These are phyloP conservation scores for Russula sp. DNA, from an alignment of 768 basidiomycete genomes.

Conservation along the genomic window DNA sequence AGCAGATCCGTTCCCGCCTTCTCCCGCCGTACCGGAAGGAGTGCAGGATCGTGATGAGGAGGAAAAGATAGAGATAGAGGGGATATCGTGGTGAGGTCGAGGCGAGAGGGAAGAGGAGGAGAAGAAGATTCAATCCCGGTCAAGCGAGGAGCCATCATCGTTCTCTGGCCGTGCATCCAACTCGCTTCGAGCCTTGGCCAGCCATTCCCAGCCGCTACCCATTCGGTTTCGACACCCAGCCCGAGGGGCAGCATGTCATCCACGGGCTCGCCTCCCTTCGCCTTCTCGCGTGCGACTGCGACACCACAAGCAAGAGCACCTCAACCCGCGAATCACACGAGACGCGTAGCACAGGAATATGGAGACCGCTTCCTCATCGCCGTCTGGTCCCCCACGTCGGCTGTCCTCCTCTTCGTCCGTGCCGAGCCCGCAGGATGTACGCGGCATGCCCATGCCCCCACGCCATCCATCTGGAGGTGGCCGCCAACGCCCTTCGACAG, in stretches of 20 bases:
- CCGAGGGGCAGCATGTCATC: slow-evolving; percentile 45
- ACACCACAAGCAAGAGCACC: slow-evolving; percentile 38
- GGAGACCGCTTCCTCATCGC: slow-evolving; percentile 35
- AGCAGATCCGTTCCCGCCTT: slow-evolving; percentile 73
- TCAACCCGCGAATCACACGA: slow-evolving; percentile 41
- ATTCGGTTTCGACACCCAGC: slow-evolving; percentile 57
- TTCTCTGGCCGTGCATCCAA: slow-evolving; percentile 51
- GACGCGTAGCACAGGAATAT: slow-evolving; percentile 54
- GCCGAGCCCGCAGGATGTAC: too few species aligned
- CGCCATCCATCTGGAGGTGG: too few species aligned
- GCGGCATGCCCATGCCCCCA: too few species aligned
- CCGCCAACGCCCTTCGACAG: too few species aligned
- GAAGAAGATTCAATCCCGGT: slow-evolving; percentile 33
- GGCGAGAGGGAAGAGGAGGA: slow-evolving; percentile 46
- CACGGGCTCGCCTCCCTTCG: slow-evolving; percentile 38
- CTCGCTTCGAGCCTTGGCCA: slow-evolving; percentile 82
- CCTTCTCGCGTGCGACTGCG: slow-evolving; percentile 33
- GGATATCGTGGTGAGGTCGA: slow-evolving; percentile 41
- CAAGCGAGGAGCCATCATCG: slow-evolving; percentile 50
- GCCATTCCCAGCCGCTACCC: slow-evolving; percentile 70
- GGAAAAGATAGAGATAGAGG: slow-evolving; percentile 29
- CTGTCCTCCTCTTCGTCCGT: too few species aligned
- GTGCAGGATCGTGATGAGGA: slow-evolving; percentile 29
- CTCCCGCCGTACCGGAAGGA: slow-evolving; percentile 45
- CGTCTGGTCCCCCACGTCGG: too few species aligned